phyloP scores from a whole-genome alignment of 768 basidiomycete species.

The Holtermannia corniformis region DNA sequence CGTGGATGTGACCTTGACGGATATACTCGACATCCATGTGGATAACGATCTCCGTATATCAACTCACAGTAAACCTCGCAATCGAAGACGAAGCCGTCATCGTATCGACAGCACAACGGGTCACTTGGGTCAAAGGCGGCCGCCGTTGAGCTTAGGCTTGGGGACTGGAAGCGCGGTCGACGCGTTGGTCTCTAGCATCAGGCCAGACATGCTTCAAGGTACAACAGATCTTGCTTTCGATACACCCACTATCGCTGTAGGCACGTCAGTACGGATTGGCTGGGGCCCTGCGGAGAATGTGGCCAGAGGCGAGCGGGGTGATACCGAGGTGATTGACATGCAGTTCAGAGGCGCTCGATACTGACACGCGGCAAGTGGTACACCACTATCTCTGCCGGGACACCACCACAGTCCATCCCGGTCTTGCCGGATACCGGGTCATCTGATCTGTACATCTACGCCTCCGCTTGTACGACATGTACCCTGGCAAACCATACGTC shows the following conservation, averaged over 20 bases:
- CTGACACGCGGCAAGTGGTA: slow-evolving; percentile 15
- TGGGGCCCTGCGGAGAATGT: slow-evolving; percentile 17
- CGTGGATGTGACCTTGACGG: no score
- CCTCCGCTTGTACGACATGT: slow-evolving; percentile 7
- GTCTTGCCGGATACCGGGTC: slow-evolving; percentile 19
- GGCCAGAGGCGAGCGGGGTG: slow-evolving; percentile 14
- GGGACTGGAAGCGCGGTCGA: no score
- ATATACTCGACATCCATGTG: no score
- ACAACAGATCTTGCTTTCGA: background rate
- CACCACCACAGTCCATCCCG: slow-evolving; percentile 18
- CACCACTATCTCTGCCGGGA: slow-evolving; percentile 16
- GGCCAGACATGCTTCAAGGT: slow-evolving; percentile 1
- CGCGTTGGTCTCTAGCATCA: slow-evolving; percentile 5
- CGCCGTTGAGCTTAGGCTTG: slow-evolving; percentile 4
- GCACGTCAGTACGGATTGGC: background rate
- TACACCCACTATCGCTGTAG: background rate
- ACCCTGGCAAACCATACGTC: slow-evolving; percentile 8
- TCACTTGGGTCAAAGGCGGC: background rate
- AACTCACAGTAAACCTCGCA: background rate
- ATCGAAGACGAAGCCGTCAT: no score
- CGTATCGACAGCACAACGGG: no score
- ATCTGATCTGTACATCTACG: slow-evolving; percentile 15
- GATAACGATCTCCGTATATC: slow-evolving; percentile 1
- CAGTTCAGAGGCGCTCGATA: background rate
- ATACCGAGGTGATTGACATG: slow-evolving; percentile 11